Base-by-base conservation (phyloP, 2,329 filamentous ascomycete genomes). In the Penicillium sp. region DNA sequence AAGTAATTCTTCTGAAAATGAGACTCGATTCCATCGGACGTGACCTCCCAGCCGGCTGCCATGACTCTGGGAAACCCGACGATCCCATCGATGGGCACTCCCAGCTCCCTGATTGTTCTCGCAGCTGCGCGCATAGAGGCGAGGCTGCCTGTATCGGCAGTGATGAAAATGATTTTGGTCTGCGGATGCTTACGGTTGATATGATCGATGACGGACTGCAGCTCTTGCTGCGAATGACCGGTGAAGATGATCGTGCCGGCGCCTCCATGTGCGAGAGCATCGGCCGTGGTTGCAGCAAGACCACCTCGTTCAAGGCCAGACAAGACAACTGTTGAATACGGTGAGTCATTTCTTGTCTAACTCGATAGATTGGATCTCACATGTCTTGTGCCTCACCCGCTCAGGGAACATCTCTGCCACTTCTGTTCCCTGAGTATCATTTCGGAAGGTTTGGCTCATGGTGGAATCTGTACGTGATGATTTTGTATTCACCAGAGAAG, bases 381-480 rank as follows among this genome's bases (percentile, higher is more conserved):
- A 53, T 32, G 55, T 63, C 39, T 54, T 61, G 11, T 54, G 45
- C 30, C 53, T 50, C 13, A 64, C 52, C 13, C 45, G 30, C 5
- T 57, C 47, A 5, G 50, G 42, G 39, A 62, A 62, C 27, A 45
- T 50, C 5, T 48, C 39, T 3, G 55, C 52, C 14, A 64, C 60
- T 11, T 62, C 55, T 2, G 33, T 44, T 11, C 60, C 62, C 15
- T 51, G 57, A 3, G 53, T 62, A 6, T 55, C 44, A 7, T 35
- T 36, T 22, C 42, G 44, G 33, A 61, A 27, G 11, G 4, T 4
- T 5, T 27, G 25, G 12, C 12, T 27, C 25, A 27, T 27, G 25
- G n/a, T 27, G 25, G 25, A 27, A 4, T 23, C n/a, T 27, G 5
- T 27, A 11, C 9, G 5, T 22, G 18, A 22, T 5, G 18, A 5